A percentile compares a stretch with the other conserved stretches of the same genome.
Conservation (phyloP, 257 asterid species). For the Przewalskia tangutica region DNA sequence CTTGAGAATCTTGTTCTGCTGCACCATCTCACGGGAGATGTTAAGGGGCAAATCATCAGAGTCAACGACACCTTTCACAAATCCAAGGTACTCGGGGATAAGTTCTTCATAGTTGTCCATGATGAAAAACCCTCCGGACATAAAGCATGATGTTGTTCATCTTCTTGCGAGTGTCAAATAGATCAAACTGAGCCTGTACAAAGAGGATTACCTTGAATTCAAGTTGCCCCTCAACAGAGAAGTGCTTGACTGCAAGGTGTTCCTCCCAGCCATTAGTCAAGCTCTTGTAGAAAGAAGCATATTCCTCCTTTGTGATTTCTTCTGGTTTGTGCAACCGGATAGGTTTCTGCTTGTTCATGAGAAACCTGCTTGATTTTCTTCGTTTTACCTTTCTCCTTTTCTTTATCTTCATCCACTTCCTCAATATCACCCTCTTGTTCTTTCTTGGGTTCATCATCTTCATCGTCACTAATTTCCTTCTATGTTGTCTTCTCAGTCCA, state of each 20-base stretch:
- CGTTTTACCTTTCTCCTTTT: constrained; percentile 5
- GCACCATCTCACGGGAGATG: not conserved
- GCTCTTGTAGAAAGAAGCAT: constrained; percentile 13
- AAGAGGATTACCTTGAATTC: not conserved
- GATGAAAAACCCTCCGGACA: not conserved
- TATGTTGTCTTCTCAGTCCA: constrained; percentile 11
- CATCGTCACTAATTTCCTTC: constrained; percentile 8
- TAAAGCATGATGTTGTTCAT: constrained; percentile 1
- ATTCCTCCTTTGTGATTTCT: constrained; percentile 10
- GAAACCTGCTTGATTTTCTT: constrained; percentile 12
- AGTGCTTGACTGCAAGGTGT: constrained; percentile 3
- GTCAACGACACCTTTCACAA: constrained; percentile 1
- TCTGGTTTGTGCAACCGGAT: constrained; percentile 13
- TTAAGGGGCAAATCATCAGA: constrained; percentile 3
- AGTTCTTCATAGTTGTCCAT: constrained; percentile 4
- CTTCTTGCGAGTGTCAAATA: not conserved
- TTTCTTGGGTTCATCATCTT: constrained; percentile 13
- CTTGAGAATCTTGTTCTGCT: constrained; percentile 4
- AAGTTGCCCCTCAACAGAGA: constrained; percentile 10
- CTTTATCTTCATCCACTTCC: constrained; percentile 10
- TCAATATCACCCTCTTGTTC: constrained; percentile 8
- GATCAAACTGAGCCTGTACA: not conserved
- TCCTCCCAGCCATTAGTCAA: constrained; percentile 12
- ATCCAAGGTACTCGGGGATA: not conserved
- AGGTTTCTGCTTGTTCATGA: constrained; percentile 14